Conservation (phyloP, 805 yeast species). For the Saccharomyces mikatae region DNA sequence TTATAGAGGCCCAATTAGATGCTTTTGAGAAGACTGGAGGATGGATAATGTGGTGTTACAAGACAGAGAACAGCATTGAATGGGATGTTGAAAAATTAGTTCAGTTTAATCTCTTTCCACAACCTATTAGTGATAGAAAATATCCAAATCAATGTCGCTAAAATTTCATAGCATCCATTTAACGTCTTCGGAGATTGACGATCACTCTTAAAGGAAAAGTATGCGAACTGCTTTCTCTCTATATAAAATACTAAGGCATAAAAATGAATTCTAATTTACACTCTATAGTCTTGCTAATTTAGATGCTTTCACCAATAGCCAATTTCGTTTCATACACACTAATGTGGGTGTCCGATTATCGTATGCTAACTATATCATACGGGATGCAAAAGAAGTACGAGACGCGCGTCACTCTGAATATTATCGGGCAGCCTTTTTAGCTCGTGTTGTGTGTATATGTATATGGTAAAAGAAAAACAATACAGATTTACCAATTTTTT, state of each 20-base stretch:
- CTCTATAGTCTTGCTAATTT: too few relatives aligned
- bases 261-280: neutral
- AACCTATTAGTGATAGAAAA: conserved; percentile 61
- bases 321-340: neutral
- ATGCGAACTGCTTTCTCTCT: neutral
- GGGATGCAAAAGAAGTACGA: neutral
- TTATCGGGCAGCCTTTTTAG: neutral
- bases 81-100: conserved; percentile 71
- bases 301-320: neutral
- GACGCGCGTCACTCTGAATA: neutral
- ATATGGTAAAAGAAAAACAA: neutral
- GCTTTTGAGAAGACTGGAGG: conserved; percentile 66
- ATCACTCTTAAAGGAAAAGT: neutral
- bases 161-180: conserved; percentile 12
- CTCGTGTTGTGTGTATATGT: neutral
- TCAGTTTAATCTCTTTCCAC: conserved; percentile 62
- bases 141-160: conserved; percentile 55
- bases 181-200: neutral
- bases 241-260: neutral
- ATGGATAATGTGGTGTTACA: conserved; percentile 91
- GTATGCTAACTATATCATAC: neutral
- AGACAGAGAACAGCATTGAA: conserved; percentile 71
- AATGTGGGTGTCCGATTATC: neutral
- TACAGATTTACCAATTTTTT: neutral
- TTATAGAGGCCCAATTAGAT: conserved; percentile 82